These are phyloP conservation scores for Irpex sp. DNA, from an alignment of 1,284 basidiomycete genomes.

Conservation along the genomic window DNA sequence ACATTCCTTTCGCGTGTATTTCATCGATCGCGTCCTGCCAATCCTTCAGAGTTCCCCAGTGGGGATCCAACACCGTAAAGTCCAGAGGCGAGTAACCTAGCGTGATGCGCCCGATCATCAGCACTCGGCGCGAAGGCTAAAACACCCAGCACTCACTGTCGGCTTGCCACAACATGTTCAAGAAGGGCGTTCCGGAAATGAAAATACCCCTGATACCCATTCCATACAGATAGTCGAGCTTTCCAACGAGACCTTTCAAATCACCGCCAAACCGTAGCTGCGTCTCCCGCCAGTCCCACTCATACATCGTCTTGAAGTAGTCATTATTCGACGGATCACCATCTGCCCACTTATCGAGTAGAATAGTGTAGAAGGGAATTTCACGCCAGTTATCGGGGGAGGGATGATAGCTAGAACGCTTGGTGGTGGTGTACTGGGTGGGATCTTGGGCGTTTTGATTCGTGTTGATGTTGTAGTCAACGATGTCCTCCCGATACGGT, in stretches of 20 bases:
- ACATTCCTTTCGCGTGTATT: constrained; percentile 81
- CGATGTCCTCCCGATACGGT: constrained; percentile 74
- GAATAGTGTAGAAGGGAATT: constrained; percentile 80
- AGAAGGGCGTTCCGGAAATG: constrained; percentile 86
- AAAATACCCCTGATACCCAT: constrained; percentile 85
- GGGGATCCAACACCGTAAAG: constrained; percentile 85
- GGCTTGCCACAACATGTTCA: constrained; percentile 95
- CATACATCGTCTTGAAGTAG: constrained; percentile 76
- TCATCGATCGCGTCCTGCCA: constrained; percentile 75
- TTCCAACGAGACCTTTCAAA: constrained; percentile 67
- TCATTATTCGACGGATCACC: constrained; percentile 90
- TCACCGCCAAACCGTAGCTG: constrained; percentile 88
- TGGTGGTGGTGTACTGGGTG: constrained; percentile 63
- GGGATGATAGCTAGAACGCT: constrained; percentile 65
- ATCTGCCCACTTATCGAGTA: constrained; percentile 90
- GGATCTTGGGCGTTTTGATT: constrained; percentile 73
- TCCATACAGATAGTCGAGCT: constrained; percentile 82
- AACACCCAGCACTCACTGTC: constrained; percentile 63
- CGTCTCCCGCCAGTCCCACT: constrained; percentile 84
- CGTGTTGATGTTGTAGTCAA: constrained; percentile 81
- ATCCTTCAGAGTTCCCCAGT: constrained; percentile 80
- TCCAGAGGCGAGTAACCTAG: constrained; percentile 89
- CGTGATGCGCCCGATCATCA: constrained; percentile 2
- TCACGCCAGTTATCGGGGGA: constrained; percentile 87
- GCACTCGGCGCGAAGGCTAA: background rate